Percentiles rank a stretch among this genome's conserved stretches.
Conservation (phyloP, 768 basidiomycete genomes). For the Sporobolomyces roseus region DNA sequence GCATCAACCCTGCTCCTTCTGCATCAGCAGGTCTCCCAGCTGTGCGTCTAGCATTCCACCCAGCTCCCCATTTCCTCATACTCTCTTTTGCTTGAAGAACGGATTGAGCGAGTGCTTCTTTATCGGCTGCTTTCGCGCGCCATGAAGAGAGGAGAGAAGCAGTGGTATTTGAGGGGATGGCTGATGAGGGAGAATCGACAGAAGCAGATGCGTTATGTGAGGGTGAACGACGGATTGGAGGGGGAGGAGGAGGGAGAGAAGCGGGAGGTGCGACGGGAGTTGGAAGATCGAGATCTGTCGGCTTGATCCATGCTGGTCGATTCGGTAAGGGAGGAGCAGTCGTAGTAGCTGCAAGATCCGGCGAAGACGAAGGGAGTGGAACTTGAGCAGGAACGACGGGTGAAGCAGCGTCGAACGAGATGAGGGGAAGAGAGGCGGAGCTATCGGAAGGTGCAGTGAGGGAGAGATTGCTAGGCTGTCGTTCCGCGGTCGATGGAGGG, state of each 20-base stretch:
- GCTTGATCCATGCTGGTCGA: constrained; percentile 7
- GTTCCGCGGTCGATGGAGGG: background rate
- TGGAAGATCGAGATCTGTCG: background rate
- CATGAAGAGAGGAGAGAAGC: constrained; percentile 67
- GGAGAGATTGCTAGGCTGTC: constrained; percentile 7
- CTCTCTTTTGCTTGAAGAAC: constrained; percentile 66
- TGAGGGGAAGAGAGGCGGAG: background rate
- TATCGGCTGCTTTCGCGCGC: constrained; percentile 63
- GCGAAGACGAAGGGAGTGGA: no score
- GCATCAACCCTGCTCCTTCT: background rate
- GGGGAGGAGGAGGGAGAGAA: background rate
- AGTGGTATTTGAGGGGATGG: background rate
- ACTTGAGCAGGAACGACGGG: no score
- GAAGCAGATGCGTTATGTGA: constrained; percentile 16
- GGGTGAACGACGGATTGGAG: constrained; percentile 1
- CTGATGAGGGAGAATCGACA: constrained; percentile 7
- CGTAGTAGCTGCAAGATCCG: background rate
- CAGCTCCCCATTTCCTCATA: constrained; percentile 87
- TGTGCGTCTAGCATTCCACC: constrained; percentile 58
- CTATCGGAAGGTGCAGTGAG: constrained; percentile 12
- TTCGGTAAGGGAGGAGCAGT: constrained; percentile 2
- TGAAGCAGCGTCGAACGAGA: background rate
- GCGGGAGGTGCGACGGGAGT: background rate
- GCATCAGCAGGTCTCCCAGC: constrained; percentile 7
- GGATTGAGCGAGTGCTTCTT: constrained; percentile 75